Percentiles rank a stretch among this genome's conserved stretches.
Evolutionary conservation across 2,329 filamentous ascomycete genomes (phyloP).

Genomic region (Acarospora socialis): DNA sequence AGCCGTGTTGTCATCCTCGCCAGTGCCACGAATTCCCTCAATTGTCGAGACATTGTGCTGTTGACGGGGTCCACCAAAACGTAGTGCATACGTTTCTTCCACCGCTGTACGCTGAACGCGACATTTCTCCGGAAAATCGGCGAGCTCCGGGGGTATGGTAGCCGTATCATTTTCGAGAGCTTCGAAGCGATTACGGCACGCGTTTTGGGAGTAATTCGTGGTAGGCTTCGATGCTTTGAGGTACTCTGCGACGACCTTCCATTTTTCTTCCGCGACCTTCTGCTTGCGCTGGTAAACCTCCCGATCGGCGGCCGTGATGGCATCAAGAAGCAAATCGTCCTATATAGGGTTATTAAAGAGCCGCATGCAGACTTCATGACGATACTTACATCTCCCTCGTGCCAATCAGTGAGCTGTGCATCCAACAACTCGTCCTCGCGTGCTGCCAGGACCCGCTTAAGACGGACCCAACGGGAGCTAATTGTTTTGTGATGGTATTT

Average conservation of each 20-base stretch:
- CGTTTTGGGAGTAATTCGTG: constrained; percentile 31
- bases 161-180: constrained; percentile 30
- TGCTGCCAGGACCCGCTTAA: constrained; percentile 28
- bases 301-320: constrained; percentile 28
- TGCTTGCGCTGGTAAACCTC: constrained; percentile 28
- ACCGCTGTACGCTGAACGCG: neutral
- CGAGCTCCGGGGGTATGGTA: constrained; percentile 27
- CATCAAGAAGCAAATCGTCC: constrained; percentile 31
- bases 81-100: too few relatives aligned
- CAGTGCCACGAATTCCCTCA: too few relatives aligned
- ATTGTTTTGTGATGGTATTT: constrained; percentile 34
- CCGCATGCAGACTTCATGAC: neutral
- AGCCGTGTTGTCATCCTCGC: too few relatives aligned
- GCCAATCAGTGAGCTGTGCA: constrained; percentile 35
- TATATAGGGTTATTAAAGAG: constrained; percentile 13
- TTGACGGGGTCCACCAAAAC: too few relatives aligned
- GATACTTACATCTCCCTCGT: constrained; percentile 30
- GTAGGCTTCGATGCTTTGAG: constrained; percentile 26
- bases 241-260: constrained; percentile 29
- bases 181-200: constrained; percentile 31
- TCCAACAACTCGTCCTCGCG: constrained; percentile 32
- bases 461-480: constrained; percentile 32
- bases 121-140: neutral
- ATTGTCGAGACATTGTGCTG: too few relatives aligned
- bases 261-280: constrained; percentile 29